Base-by-base conservation (phyloP, 2,329 filamentous ascomycete species). In the Pseudomassariella vexata region DNA sequence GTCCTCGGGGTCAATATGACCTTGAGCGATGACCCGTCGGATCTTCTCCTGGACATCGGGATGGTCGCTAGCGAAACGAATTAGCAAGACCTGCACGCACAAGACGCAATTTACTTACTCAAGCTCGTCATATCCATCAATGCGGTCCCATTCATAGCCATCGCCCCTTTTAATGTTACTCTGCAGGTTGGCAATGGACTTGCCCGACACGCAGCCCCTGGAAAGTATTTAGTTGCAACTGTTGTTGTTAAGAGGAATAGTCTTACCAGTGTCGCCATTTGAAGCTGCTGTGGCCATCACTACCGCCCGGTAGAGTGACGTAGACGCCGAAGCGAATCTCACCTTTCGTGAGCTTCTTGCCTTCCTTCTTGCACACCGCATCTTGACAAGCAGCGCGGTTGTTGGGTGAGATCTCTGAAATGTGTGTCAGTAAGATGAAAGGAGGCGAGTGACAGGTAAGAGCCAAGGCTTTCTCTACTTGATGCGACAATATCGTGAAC, bases 141-240 rank as follows among this genome's bases (percentile, higher is more conserved):
- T 67, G 38, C 73, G 60, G 26, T 84, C 75, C 46, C 76, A 74
- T 38, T 88, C 72, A 34, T 65, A 70, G 2, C 59, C 58, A 19
- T 60, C 65, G n/a, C 61, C 59, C 9, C 56, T 59, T 14, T 60
- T 62, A 5, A 79, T 68, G 6, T 64, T 56, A 5, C 79, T 68
- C 37, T 79, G 73, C 28, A 88, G 59, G 41, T 85, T 80, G 35
- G 65, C 50, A 37, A 95, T 63, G 49, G 86, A 76, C 34, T 71
- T 68, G 15, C 88, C 88, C 11, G 87, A 94, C 21, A 89, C 76
- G 48, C 90, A 96, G 19, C 90, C 89, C 89, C 89, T 94, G 30
- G 15, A 3, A 19, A 10, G 15, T 25, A n/a, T n/a, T n/a, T n/a
- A n/a, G n/a, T n/a, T n/a, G n/a, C n/a, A n/a, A n/a, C n/a, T n/a